phyloP scores from a whole-genome alignment of 2,329 filamentous ascomycete genomes.

The Hysterium pulicare region DNA sequence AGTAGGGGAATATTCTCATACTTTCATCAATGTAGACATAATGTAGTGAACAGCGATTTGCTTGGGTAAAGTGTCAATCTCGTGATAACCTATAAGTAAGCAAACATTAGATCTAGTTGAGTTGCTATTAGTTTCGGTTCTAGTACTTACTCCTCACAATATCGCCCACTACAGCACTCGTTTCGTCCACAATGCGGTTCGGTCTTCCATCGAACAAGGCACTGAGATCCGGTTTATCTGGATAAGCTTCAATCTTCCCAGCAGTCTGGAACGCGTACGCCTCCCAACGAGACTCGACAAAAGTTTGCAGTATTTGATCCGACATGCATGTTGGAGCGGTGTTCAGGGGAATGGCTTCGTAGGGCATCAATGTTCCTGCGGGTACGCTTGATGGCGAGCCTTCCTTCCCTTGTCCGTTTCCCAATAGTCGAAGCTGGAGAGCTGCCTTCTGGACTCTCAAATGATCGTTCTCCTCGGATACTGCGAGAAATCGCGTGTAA shows the following conservation, averaged over 20 bases:
- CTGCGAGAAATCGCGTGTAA: constrained; percentile 14
- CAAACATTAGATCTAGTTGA: too few species aligned
- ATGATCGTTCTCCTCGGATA: constrained; percentile 20
- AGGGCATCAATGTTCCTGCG: constrained; percentile 5
- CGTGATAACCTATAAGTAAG: too few species aligned
- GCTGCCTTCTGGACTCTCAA: constrained; percentile 21
- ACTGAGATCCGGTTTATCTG: constrained; percentile 16
- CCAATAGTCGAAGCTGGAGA: constrained; percentile 17
- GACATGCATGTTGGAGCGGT: constrained; percentile 16
- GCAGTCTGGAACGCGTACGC: constrained; percentile 13
- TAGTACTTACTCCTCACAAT: constrained; percentile 14
- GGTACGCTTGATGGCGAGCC: not conserved
- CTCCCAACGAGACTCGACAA: constrained; percentile 17
- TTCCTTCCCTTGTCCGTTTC: constrained; percentile 11
- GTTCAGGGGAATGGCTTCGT: constrained; percentile 20
- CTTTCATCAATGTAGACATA: constrained; percentile 22
- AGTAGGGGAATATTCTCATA: constrained; percentile 2
- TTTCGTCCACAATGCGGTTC: constrained; percentile 17
- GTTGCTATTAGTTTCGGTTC: too few species aligned
- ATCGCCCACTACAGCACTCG: constrained; percentile 13
- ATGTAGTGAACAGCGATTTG: constrained; percentile 20
- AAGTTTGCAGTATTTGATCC: constrained; percentile 22
- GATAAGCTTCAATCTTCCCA: constrained; percentile 11
- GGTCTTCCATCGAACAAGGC: constrained; percentile 15
- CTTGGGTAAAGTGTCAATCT: constrained; percentile 22